A percentile compares a stretch with the other conserved stretches of the same genome.
Evolutionary conservation across 2,329 filamentous ascomycete species (phyloP).

Genomic region (Venturia nashicola): DNA sequence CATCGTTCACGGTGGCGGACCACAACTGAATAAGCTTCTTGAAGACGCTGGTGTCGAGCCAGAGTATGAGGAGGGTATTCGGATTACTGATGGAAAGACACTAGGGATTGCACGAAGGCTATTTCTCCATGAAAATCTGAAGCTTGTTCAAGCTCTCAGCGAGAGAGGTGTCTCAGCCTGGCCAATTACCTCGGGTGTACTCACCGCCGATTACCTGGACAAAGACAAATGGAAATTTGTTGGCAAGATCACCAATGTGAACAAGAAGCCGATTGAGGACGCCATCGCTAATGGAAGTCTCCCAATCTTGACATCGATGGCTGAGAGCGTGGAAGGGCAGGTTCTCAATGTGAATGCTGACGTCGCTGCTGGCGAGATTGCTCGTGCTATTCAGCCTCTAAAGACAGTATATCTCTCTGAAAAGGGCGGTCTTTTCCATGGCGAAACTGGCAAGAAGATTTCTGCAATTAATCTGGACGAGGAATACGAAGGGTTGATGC

Average conservation of each 20-base stretch:
- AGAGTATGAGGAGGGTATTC: slow-evolving; percentile 90
- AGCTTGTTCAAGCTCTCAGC: slow-evolving; percentile 80
- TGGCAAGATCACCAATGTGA: slow-evolving; percentile 87
- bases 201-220: slow-evolving; percentile 88
- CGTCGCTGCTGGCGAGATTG: slow-evolving; percentile 87
- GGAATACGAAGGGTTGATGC: slow-evolving; percentile 87
- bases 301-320: slow-evolving; percentile 91
- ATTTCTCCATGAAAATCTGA: slow-evolving; percentile 91
- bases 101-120: slow-evolving; percentile 80
- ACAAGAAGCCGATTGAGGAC: slow-evolving; percentile 79
- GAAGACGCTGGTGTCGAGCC: slow-evolving; percentile 88
- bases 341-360: slow-evolving; percentile 97
- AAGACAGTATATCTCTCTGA: slow-evolving; percentile 99
- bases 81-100: slow-evolving; percentile 92
- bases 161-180: slow-evolving; percentile 79
- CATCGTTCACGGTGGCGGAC: slow-evolving; percentile 88
- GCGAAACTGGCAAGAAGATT: slow-evolving; percentile 87
- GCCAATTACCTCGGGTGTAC: slow-evolving; percentile 79
- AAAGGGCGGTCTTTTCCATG: slow-evolving; percentile 92
- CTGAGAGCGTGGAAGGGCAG: slow-evolving; percentile 81
- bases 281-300: slow-evolving; percentile 85
- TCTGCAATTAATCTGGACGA: slow-evolving; percentile 95
- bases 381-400: slow-evolving; percentile 74
- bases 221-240: slow-evolving; percentile 94
- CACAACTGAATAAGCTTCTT: slow-evolving; percentile 85